Percentiles rank a stretch among this genome's conserved stretches.
phyloP scores from a whole-genome alignment of 2,329 filamentous ascomycete genomes.

The Teratosphaeria pseudoeucalypti region DNA sequence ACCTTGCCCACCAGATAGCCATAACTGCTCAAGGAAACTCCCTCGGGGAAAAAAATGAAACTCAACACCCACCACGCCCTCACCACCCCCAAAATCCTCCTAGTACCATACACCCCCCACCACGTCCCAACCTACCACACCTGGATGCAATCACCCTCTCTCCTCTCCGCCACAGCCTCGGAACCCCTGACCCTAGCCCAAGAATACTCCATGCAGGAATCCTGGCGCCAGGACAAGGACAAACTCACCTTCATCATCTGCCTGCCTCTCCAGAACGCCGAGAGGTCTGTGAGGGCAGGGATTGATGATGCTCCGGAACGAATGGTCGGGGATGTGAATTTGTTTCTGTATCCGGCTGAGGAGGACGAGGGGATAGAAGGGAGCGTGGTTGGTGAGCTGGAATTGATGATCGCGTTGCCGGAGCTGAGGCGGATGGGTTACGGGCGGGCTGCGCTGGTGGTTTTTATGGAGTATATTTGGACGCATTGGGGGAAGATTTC shows the following conservation, averaged over 20 bases:
- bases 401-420: conserved; percentile 70
- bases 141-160: conserved; percentile 84
- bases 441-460: conserved; percentile 53
- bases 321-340: conserved; percentile 43
- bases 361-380: conserved; percentile 29
- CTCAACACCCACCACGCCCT: conserved; percentile 30
- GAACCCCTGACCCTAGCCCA: conserved; percentile 70
- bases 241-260: conserved; percentile 91
- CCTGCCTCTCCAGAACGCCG: conserved; percentile 24
- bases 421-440: conserved; percentile 51
- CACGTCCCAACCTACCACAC: conserved; percentile 76
- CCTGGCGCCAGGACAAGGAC: conserved; percentile 70
- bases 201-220: conserved; percentile 83
- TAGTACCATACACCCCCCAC: conserved; percentile 73
- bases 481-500: conserved; percentile 42
- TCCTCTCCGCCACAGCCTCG: conserved; percentile 77
- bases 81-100: conserved; percentile 51
- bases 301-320: conserved; percentile 42
- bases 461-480: conserved; percentile 60
- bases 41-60: conserved; percentile 22
- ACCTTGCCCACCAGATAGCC: neutral
- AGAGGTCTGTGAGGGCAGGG: conserved; percentile 25
- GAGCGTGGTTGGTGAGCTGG: conserved; percentile 58
- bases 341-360: conserved; percentile 59
- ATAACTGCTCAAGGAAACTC: neutral